These are phyloP conservation scores for Verticillium nonalfalfae DNA, from an alignment of 2,329 filamentous ascomycete genomes.

Conservation along the genomic window DNA sequence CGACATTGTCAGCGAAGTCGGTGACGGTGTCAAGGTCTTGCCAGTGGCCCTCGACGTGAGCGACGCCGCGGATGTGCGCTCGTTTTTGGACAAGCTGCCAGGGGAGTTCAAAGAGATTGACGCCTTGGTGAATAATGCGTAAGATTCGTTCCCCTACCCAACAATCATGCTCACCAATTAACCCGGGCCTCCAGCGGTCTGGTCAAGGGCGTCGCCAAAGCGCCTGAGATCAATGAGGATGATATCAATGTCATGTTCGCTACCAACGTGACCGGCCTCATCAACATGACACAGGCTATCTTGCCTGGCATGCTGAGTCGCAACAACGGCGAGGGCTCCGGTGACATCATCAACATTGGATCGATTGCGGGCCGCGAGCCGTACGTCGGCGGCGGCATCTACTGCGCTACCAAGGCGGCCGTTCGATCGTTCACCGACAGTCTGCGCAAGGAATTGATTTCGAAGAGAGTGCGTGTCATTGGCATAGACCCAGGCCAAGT, in stretches of 20 bases:
- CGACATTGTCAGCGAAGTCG: conserved; percentile 71
- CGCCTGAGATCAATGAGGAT: conserved; percentile 72
- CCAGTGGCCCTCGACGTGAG: conserved; percentile 84
- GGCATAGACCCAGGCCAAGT: conserved; percentile 90
- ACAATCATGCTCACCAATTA: not conserved
- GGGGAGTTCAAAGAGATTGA: conserved; percentile 80
- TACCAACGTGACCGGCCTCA: conserved; percentile 91
- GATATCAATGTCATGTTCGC: conserved; percentile 85
- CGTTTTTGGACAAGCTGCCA: conserved; percentile 68
- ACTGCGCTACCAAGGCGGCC: conserved; percentile 89
- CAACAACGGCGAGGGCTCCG: conserved; percentile 62
- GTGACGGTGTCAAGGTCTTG: conserved; percentile 72
- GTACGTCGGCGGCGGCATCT: conserved; percentile 81
- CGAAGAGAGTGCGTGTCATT: conserved; percentile 75
- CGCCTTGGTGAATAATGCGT: conserved; percentile 88
- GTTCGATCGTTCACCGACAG: conserved; percentile 79
- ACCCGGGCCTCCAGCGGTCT: conserved; percentile 55
- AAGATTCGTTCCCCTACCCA: not conserved
- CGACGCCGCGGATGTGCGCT: conserved; percentile 64
- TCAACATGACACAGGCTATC: conserved; percentile 93
- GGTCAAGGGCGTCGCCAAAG: conserved; percentile 81
- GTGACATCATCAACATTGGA: conserved; percentile 93
- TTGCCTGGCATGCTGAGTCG: conserved; percentile 74
- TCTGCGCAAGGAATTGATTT: conserved; percentile 75
- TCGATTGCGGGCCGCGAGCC: conserved; percentile 82